Evolutionary conservation across 2,329 filamentous ascomycete genomes (phyloP).

Genomic region (Epichloe typhina): DNA sequence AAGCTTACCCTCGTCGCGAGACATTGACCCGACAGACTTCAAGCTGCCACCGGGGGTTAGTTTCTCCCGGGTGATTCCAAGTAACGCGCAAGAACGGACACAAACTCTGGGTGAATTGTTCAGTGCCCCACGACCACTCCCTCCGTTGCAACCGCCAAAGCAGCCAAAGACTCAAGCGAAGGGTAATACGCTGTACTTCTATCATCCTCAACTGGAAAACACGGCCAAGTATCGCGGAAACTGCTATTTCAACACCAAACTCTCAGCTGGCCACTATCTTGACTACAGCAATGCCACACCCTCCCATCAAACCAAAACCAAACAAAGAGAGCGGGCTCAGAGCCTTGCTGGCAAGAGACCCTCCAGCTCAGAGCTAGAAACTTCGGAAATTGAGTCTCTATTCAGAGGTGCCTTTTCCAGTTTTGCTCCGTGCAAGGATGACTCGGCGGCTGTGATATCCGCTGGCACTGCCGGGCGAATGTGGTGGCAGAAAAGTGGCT

Average conservation of each 20-base stretch:
- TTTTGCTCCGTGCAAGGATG: slow-evolving; percentile 65
- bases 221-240: slow-evolving; percentile 40
- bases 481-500: slow-evolving; percentile 65
- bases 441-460: slow-evolving; percentile 56
- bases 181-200: slow-evolving; percentile 39
- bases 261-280: slow-evolving; percentile 57
- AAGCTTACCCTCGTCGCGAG: slow-evolving; percentile 44
- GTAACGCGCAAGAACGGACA: slow-evolving; percentile 29
- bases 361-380: slow-evolving; percentile 40
- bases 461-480: slow-evolving; percentile 53
- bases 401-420: slow-evolving; percentile 69
- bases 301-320: slow-evolving; percentile 40
- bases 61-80: slow-evolving; percentile 22
- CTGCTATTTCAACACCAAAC: slow-evolving; percentile 52
- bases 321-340: slow-evolving; percentile 58
- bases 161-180: slow-evolving; percentile 58
- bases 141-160: slow-evolving; percentile 57
- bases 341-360: slow-evolving; percentile 50
- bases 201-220: slow-evolving; percentile 40
- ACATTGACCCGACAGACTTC: slow-evolving; percentile 23
- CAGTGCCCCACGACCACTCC: slow-evolving; percentile 50
- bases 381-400: slow-evolving; percentile 57
- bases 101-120: slow-evolving; percentile 64
- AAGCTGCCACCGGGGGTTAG: slow-evolving; percentile 63
- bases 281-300: slow-evolving; percentile 53